phyloP scores from a whole-genome alignment of 2,329 filamentous ascomycete species.

The Diaporthe aspalathi region DNA sequence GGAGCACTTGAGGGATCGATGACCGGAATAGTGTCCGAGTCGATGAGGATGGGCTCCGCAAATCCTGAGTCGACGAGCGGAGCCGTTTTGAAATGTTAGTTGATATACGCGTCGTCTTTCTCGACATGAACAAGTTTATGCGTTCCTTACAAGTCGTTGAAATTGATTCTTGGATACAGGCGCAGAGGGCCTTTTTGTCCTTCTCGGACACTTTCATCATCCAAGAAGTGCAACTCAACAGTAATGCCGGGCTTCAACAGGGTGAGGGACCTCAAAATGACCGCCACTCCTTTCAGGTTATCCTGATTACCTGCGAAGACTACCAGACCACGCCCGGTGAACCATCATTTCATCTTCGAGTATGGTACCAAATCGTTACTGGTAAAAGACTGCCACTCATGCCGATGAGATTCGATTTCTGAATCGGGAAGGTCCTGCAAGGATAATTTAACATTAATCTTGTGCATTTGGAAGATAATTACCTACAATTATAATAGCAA shows the following conservation, averaged over 20 bases:
- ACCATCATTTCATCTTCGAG: neutral
- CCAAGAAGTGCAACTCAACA: conserved; percentile 13
- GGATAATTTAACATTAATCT: too few species aligned
- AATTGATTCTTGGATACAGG: neutral
- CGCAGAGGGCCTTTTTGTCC: neutral
- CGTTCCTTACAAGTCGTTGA: conserved; percentile 1
- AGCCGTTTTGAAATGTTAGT: conserved; percentile 17
- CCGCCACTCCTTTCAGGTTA: neutral
- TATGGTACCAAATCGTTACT: neutral
- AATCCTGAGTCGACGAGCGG: conserved; percentile 4
- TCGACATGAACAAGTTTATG: conserved; percentile 2
- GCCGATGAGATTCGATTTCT: neutral
- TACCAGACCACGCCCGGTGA: conserved; percentile 5
- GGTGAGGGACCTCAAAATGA: neutral
- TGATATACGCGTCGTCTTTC: conserved; percentile 4
- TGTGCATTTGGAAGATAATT: too few species aligned
- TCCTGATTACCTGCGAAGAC: conserved; percentile 12
- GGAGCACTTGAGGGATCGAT: conserved; percentile 12
- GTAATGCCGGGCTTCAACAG: neutral
- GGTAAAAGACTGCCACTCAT: conserved; percentile 10
- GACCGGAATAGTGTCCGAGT: conserved; percentile 10
- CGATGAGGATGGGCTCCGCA: conserved; percentile 5
- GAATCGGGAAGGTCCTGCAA: neutral
- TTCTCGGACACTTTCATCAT: neutral
- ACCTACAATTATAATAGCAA: too few species aligned